phyloP scores from a whole-genome alignment of 257 asterid species.

The Nicotiana knightiana region DNA sequence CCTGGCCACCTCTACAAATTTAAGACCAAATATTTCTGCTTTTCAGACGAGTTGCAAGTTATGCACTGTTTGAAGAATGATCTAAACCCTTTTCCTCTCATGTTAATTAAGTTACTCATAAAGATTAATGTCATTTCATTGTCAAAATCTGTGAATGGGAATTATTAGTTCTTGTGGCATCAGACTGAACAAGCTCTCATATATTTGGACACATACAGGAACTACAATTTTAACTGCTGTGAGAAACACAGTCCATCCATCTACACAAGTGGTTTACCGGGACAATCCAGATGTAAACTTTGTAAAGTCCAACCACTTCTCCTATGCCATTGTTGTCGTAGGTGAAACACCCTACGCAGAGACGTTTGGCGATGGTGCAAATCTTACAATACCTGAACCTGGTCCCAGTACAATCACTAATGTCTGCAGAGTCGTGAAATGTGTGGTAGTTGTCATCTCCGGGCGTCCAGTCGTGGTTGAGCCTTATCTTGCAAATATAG shows the following conservation, averaged over 20 bases:
- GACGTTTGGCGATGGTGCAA: constrained; percentile 37
- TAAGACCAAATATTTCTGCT: not conserved
- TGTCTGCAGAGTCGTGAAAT: constrained; percentile 35
- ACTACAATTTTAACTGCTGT: constrained; percentile 47
- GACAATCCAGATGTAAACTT: constrained; percentile 31
- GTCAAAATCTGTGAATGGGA: not conserved
- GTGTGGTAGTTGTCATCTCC: constrained; percentile 43
- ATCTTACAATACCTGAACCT: constrained; percentile 30
- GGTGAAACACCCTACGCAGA: constrained; percentile 65
- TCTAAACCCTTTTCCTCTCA: not conserved
- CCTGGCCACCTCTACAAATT: not conserved
- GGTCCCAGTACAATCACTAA: constrained; percentile 34
- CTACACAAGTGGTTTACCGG: constrained; percentile 35
- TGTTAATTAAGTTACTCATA: not conserved
- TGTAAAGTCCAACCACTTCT: constrained; percentile 34
- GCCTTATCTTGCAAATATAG: constrained; percentile 41
- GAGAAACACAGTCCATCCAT: constrained; percentile 28
- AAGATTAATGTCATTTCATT: not conserved
- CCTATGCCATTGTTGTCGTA: constrained; percentile 47
- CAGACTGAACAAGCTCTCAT: not conserved
- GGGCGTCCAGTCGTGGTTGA: constrained; percentile 55
- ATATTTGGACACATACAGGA: constrained; percentile 19
- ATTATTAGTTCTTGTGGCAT: not conserved
- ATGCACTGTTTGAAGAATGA: not conserved
- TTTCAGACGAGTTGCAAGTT: not conserved